These are phyloP conservation scores for Cordia subcordata DNA, from an alignment of 257 asterid species.

Conservation along the genomic window DNA sequence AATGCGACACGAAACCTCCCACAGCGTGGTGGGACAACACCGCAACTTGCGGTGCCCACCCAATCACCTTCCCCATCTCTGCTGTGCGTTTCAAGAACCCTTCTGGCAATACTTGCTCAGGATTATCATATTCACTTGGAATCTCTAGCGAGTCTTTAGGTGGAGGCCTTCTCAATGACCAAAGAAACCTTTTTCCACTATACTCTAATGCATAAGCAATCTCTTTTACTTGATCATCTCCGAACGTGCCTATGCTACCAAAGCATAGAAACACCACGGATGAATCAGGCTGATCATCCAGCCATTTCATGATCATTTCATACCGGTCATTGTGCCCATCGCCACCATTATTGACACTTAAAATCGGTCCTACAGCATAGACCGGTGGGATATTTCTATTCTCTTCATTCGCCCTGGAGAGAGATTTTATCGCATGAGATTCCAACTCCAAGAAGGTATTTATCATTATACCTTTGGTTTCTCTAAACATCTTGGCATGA, in stretches of 20 bases:
- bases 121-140: too few species aligned
- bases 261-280: constrained; percentile 38
- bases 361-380: constrained; percentile 34
- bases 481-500: constrained; percentile 16
- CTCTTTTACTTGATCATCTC: constrained; percentile 26
- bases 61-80: too few species aligned
- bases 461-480: constrained; percentile 25
- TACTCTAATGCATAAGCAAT: constrained; percentile 30
- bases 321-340: not conserved
- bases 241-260: constrained; percentile 27
- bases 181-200: too few species aligned
- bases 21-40: too few species aligned
- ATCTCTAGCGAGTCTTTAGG: too few species aligned
- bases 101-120: too few species aligned
- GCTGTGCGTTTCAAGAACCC: too few species aligned
- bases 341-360: constrained; percentile 3
- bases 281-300: too few species aligned
- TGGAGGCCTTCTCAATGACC: constrained; percentile 39
- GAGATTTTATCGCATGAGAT: constrained; percentile 24
- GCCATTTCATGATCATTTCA: constrained; percentile 17
- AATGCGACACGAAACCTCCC: too few species aligned
- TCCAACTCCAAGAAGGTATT: too few species aligned
- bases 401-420: constrained; percentile 10
- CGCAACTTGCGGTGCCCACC: too few species aligned
- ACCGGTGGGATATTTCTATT: constrained; percentile 20